Evolutionary conservation across 768 basidiomycete species (phyloP).

Genomic region (Phaffia tasmanica): DNA sequence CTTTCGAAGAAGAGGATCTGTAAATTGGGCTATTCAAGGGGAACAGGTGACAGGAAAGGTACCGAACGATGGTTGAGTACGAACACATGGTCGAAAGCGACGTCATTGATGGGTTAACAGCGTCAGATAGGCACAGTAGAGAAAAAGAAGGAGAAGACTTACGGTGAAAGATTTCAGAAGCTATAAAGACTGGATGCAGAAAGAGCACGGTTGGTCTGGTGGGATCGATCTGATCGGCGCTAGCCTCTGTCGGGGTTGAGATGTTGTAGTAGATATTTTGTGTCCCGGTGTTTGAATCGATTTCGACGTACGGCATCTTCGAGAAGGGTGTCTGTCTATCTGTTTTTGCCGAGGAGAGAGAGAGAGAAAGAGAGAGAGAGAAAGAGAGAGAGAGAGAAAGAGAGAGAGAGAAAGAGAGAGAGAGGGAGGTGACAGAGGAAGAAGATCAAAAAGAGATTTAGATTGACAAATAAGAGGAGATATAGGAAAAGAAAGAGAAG

Average conservation of each 20-base stretch:
- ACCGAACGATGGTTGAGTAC: background rate
- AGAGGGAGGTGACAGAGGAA: background rate
- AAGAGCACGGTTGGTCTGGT: constrained; percentile 6
- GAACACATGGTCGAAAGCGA: too few relatives aligned
- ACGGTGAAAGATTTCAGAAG: constrained; percentile 22
- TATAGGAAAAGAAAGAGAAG: background rate
- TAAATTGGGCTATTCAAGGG: constrained; percentile 8
- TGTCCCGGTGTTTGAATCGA: constrained; percentile 12
- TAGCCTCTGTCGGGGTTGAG: background rate
- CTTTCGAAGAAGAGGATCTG: constrained; percentile 6
- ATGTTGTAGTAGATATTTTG: constrained; percentile 12
- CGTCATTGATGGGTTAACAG: background rate
- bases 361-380: background rate
- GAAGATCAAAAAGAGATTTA: too few relatives aligned
- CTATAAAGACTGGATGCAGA: constrained; percentile 14
- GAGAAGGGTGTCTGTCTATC: background rate
- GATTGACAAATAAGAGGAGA: too few relatives aligned
- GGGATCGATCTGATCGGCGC: constrained; percentile 1
- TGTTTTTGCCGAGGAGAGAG: background rate
- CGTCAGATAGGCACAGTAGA: background rate
- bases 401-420: background rate
- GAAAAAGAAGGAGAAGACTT: background rate
- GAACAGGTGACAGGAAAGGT: background rate
- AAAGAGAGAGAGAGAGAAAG: background rate
- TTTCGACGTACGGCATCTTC: constrained; percentile 5